Percentiles rank a stretch among this genome's conserved stretches.
These are phyloP conservation scores for Comarum palustre DNA, from an alignment of 306 rosid species.

Conservation along the genomic window DNA sequence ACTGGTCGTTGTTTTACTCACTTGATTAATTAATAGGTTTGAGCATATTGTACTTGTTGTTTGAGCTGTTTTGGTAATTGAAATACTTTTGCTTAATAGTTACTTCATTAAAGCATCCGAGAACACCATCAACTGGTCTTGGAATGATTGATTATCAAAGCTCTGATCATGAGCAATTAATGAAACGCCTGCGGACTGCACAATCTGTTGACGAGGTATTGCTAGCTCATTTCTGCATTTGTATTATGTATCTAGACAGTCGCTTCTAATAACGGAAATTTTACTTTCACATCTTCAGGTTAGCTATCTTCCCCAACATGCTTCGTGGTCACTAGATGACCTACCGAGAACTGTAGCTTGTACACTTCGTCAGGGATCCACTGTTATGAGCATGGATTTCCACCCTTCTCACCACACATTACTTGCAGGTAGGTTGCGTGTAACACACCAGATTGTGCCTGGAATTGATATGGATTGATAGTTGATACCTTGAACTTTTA, in stretches of 20 bases:
- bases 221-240: not conserved
- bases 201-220: constrained; percentile 55
- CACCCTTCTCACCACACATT: constrained; percentile 50
- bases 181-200: constrained; percentile 49
- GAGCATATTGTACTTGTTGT: not conserved
- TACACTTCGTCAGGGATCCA: constrained; percentile 40
- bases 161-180: constrained; percentile 40
- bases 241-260: not conserved
- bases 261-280: not conserved
- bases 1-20: constrained; percentile 7
- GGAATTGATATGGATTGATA: not conserved
- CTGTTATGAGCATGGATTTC: constrained; percentile 55
- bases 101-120: constrained; percentile 50
- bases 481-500: not conserved
- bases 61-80: constrained; percentile 12
- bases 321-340: constrained; percentile 37
- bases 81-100: constrained; percentile 30
- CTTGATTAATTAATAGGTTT: not conserved
- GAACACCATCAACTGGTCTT: constrained; percentile 39
- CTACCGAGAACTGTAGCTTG: constrained; percentile 43
- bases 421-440: constrained; percentile 44
- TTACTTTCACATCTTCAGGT: constrained; percentile 29
- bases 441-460: not conserved
- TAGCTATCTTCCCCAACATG: constrained; percentile 35
- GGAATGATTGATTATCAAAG: constrained; percentile 50